phyloP scores from a whole-genome alignment of 345 rosid genomes.

The Rubroshorea leprosula region DNA sequence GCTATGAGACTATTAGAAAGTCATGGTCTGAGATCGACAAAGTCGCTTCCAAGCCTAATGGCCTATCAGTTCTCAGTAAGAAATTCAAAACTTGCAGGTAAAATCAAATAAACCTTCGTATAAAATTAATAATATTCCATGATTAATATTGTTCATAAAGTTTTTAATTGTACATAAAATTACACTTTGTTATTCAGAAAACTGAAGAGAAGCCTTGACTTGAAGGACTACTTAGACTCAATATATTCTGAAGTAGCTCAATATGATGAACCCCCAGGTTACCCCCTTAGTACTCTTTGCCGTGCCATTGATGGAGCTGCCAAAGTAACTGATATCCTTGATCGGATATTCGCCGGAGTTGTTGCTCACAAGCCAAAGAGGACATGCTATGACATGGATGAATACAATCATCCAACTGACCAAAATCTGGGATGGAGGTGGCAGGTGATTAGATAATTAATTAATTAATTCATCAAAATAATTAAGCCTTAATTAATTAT shows the following conservation, averaged over 20 bases:
- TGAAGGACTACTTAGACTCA: constrained; percentile 31
- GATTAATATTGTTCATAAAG: no score
- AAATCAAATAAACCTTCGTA: background rate
- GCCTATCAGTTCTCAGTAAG: constrained; percentile 43
- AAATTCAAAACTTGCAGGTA: constrained; percentile 68
- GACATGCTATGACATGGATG: constrained; percentile 37
- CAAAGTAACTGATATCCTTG: constrained; percentile 19
- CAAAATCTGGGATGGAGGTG: constrained; percentile 32
- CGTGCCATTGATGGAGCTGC: constrained; percentile 28
- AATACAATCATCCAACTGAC: constrained; percentile 12
- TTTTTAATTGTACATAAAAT: no score
- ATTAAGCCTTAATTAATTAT: no score
- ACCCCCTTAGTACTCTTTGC: constrained; percentile 32
- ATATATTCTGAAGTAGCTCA: constrained; percentile 35
- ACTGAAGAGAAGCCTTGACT: constrained; percentile 18
- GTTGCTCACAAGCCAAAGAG: constrained; percentile 27
- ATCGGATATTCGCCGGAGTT: constrained; percentile 36
- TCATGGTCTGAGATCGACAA: constrained; percentile 56
- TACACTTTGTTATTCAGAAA: constrained; percentile 20
- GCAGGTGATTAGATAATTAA: constrained; percentile 34
- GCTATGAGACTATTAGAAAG: constrained; percentile 38
- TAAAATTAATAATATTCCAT: background rate
- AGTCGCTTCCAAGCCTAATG: constrained; percentile 41
- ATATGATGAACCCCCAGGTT: constrained; percentile 32
- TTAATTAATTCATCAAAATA: no score